Conservation (phyloP, 768 basidiomycete species). For the Lactarius sp. region DNA sequence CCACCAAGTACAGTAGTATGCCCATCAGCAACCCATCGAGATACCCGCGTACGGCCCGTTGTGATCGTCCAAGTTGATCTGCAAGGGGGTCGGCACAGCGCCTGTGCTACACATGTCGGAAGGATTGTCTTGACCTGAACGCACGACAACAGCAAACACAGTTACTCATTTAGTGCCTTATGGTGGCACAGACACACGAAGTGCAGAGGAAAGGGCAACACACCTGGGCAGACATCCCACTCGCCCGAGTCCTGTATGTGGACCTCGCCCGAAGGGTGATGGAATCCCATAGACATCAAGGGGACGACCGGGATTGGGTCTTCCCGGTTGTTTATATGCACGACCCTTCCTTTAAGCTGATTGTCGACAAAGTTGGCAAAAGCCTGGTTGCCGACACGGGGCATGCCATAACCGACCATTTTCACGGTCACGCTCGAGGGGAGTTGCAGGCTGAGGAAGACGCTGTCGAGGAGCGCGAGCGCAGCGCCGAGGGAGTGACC, state of each 20-base stretch:
- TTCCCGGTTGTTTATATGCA: constrained; percentile 6
- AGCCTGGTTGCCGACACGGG: constrained; percentile 26
- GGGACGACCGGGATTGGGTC: constrained; percentile 38
- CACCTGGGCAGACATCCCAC: constrained; percentile 57
- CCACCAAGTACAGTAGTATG: background rate
- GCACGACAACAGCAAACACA: background rate
- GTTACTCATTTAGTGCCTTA: background rate
- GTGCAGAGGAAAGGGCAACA: background rate
- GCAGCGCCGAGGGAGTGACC: constrained; percentile 28
- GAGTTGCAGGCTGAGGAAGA: constrained; percentile 28
- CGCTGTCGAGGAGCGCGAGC: constrained; percentile 29
- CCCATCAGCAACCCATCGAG: constrained; percentile 22
- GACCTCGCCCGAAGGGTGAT: constrained; percentile 40
- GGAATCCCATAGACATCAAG: constrained; percentile 41
- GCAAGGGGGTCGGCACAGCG: constrained; percentile 47
- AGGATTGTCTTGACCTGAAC: constrained; percentile 55
- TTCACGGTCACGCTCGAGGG: constrained; percentile 14
- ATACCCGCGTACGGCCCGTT: constrained; percentile 24
- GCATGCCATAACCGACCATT: constrained; percentile 27
- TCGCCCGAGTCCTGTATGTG: constrained; percentile 39
- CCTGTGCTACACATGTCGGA: constrained; percentile 49
- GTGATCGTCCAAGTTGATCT: constrained; percentile 30
- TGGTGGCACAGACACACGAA: background rate
- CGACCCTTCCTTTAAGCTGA: no score
- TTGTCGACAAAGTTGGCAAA: constrained; percentile 13